Base-by-base conservation (phyloP, 768 basidiomycete genomes). In the Amanita subjunquillea region DNA sequence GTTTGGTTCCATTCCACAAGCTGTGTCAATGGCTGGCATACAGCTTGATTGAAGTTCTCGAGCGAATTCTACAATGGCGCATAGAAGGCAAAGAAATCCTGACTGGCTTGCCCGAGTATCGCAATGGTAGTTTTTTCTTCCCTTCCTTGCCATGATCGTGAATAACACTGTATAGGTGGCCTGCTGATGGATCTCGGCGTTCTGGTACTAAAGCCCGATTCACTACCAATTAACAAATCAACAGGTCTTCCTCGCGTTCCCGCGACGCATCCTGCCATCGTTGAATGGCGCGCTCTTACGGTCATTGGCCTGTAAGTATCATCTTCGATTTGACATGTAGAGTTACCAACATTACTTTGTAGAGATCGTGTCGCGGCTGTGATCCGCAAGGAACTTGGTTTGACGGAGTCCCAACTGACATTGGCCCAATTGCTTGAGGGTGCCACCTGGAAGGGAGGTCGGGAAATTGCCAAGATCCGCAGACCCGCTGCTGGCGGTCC, bases 221-320 rank as follows among this genome's bases (percentile, higher is more conserved):
- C 69, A 0, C 68, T 93, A 10, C 72, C 78, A 0, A 67, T 75
- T n/a, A 75, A 80, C 56, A 53, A 69, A 0, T 65, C 63, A 17
- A 68, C 78, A 6, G 72, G 72, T 20, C 72, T 91, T 48, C 84
- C 90, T 3, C 77, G 75, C 38, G 73, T 87, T 22, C 67, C 75
- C 12, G 77, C 91, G 1, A 85, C 86, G 0, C 92, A 93, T 62
- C 89, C 91, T 0, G 91, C 91, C 5, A 84, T 98, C 53, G 82
- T 97, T 36, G 95, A 99, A 69, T 95, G 94, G 93, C 75, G 95
- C 51, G 93, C 94, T 0, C 78, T 99, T 77, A 98, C 95, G 0
- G 90, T 99, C 36, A 87, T 96, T 51, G 81, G 85, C 63, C 74
- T 99, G 90, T 93, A 59, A 59, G 86, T 74, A 23, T 54, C 42